phyloP scores from a whole-genome alignment of 108 stramenopile genomes.

The Stephanodiscus minutulus region DNA sequence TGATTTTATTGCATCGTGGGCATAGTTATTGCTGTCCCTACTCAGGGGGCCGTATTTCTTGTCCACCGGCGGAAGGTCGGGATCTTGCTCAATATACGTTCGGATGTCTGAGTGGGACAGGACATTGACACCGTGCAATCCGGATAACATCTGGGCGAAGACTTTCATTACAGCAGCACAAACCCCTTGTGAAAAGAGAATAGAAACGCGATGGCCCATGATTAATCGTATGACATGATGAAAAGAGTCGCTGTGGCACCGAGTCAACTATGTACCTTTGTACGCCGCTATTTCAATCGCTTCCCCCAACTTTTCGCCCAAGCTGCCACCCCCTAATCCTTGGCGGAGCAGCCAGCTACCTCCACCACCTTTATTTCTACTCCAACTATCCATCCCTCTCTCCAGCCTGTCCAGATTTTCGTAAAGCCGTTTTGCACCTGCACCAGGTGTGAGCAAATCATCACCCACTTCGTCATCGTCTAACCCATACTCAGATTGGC shows the following conservation, averaged over 20 bases:
- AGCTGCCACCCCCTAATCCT: conserved; percentile 68
- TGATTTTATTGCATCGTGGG: conserved; percentile 60
- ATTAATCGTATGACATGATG: not conserved
- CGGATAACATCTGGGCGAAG: conserved; percentile 70
- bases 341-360: conserved; percentile 88
- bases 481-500: conserved; percentile 41
- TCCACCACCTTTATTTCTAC: conserved; percentile 51
- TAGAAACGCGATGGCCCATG: not conserved
- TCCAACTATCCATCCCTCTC: conserved; percentile 20
- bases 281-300: conserved; percentile 81
- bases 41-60: conserved; percentile 46
- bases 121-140: conserved; percentile 84
- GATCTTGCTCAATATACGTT: conserved; percentile 67
- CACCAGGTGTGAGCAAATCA: conserved; percentile 65
- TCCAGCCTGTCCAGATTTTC: conserved; percentile 40
- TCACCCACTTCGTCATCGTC: conserved; percentile 75
- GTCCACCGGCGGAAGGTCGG: conserved; percentile 73
- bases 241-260: not conserved
- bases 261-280: conserved; percentile 42
- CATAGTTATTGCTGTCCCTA: conserved; percentile 60
- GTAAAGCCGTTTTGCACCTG: conserved; percentile 64
- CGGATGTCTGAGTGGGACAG: conserved; percentile 86
- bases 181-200: conserved; percentile 37
- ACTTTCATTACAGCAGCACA: conserved; percentile 71
- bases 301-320: conserved; percentile 89